Evolutionary conservation across 331 rosid genomes (phyloP), one percentile per base, ranked within the genome.

Genomic region (Stylosanthes scabra): DNA sequence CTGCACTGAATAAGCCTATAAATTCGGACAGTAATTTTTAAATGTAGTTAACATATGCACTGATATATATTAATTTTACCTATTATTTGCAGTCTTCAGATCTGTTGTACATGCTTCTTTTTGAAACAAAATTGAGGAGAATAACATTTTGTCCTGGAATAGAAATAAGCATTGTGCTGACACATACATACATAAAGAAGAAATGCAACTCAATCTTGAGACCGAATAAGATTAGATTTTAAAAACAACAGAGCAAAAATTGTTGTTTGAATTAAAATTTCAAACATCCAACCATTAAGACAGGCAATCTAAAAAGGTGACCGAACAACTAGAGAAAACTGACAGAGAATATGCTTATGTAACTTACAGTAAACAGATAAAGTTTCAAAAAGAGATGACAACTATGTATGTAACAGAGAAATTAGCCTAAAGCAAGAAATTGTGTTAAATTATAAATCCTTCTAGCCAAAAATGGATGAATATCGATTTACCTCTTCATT

Each of bases 401-500:
- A 54, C 56, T 8, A 37, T 62, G 61, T 51, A 14, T 40, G 7
- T 40, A 51, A 57, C 61, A 46, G 49, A 29, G 42, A 74, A 63
- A 70, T 44, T 64, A 63, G 37, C 57, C 10, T 39, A 29, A 15
- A 74, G 20, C 34, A 41, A 11, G 42, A 49, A 47, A 78, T 49
- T 25, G 10, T 12, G 40, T 20, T 59, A 47, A 69, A 68, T 64
- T 59, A 37, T 46, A 70, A 74, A 79, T 20, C 49, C 54, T 67
- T 55, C 12, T 7, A 41, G 57, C 63, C 12, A 40, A 20, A 41
- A 55, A 62, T 8, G n/a, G 46, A 31, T 28, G 51, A 31, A 68
- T n/a, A n/a, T 63, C 34, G 45, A 41, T 70, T 45, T 74, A 89
- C 93, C 93, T 80, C 93, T 83, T 81, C 86, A 72, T 82, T 85